Conservation (phyloP, 441 rosid genomes). For the Adansonia rubrostipa region DNA sequence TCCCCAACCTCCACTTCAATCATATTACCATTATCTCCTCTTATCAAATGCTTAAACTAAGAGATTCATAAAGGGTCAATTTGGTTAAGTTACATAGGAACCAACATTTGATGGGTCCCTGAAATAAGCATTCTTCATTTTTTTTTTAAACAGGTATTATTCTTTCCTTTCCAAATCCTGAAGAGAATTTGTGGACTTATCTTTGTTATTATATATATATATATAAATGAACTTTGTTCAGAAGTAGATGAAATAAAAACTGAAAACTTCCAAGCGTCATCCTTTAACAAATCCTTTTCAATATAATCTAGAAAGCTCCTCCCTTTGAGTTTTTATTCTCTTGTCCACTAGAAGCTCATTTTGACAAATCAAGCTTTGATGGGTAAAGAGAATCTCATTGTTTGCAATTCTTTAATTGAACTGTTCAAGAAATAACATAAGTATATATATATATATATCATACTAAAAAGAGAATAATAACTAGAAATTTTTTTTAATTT, state of each 20-base stretch:
- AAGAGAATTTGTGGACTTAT: conserved; percentile 18
- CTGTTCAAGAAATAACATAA: conserved; percentile 20
- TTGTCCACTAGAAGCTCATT: conserved; percentile 31
- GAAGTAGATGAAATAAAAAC: neutral
- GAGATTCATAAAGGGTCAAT: neutral
- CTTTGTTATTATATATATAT: neutral
- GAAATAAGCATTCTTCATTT: neutral
- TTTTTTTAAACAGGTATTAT: conserved; percentile 19
- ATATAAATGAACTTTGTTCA: neutral
- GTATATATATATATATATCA: neutral
- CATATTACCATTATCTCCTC: conserved; percentile 6
- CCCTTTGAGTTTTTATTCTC: conserved; percentile 29
- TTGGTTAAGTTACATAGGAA: neutral
- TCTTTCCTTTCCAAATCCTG: conserved; percentile 8
- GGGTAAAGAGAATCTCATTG: conserved; percentile 30
- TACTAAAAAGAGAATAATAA: neutral
- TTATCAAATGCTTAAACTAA: neutral
- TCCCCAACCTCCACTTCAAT: conserved; percentile 11
- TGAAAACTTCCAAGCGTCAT: neutral
- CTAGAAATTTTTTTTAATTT: neutral
- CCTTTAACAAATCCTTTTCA: conserved; percentile 4
- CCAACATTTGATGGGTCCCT: conserved; percentile 23
- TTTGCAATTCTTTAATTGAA: conserved; percentile 28
- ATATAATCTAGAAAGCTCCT: conserved; percentile 34
- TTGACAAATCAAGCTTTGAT: conserved; percentile 41